These are phyloP conservation scores for Rubia peregrina DNA, from an alignment of 305 asterid species.

Conservation along the genomic window DNA sequence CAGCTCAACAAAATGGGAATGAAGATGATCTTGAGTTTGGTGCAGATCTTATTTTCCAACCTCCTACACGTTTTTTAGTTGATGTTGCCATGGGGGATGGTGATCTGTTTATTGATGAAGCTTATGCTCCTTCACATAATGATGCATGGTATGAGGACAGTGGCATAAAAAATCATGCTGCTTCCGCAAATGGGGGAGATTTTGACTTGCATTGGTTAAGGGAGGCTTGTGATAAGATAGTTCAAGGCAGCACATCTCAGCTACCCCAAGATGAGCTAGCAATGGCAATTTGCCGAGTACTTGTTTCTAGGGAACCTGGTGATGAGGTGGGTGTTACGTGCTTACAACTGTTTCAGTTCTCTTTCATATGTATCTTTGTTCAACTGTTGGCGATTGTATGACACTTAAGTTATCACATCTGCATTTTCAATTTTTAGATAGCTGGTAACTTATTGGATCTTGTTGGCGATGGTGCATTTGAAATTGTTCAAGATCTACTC, in stretches of 20 bases:
- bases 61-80: conserved; percentile 73
- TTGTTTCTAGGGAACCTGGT: conserved; percentile 92
- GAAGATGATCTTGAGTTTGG: conserved; percentile 73
- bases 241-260: conserved; percentile 61
- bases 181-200: conserved; percentile 34
- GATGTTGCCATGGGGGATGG: conserved; percentile 54
- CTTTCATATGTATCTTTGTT: conserved; percentile 10
- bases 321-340: conserved; percentile 60
- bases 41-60: conserved; percentile 63
- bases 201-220: conserved; percentile 85
- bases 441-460: conserved; percentile 96
- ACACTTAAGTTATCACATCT: conserved; percentile 17
- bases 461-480: conserved; percentile 91
- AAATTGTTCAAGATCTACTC: conserved; percentile 88
- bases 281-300: conserved; percentile 89
- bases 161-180: conserved; percentile 28
- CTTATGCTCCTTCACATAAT: conserved; percentile 30
- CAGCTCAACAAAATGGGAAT: conserved; percentile 33
- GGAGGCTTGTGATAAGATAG: conserved; percentile 74
- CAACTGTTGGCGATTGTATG: conserved; percentile 16
- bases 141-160: conserved; percentile 39
- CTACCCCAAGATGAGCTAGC: conserved; percentile 92
- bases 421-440: conserved; percentile 40
- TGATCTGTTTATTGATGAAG: conserved; percentile 39
- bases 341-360: conserved; percentile 3